Evolutionary conservation across 352 stramenopile species (phyloP), one percentile per base, ranked within the genome.

Genomic region (Phytophthora citrophthora): DNA sequence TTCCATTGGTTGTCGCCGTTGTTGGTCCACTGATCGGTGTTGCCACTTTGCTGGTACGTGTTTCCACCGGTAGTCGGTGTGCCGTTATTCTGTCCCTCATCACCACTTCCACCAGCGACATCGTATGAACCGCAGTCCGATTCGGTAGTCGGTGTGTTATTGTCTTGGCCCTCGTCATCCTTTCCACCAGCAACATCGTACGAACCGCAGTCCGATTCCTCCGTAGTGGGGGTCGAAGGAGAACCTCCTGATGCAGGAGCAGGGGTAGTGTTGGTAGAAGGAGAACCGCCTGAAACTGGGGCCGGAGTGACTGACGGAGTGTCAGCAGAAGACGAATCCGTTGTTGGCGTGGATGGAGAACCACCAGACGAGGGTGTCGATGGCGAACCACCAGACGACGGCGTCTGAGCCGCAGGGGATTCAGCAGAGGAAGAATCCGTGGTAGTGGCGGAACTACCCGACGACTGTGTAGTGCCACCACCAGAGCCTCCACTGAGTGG

Each of bases 191-290:
- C 51, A 1, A 60, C 40, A 31, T 60, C 52, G 4, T 47, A 58
- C 29, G 56, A 64, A 3, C 57, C 57, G 8, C 57, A 65, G 15
- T 59, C 57, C 16, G 57, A 48, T 7, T 59, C 56, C 10, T 52
- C 39, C 4, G 47, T 43, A 16, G 40, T 54, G 13, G 13, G 4
- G 1, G 41, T 59, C 2, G 51, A 58, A 10, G 56, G 56, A 10
- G 54, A 45, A 9, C 5, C n/a, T 20, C 36, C 36, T 10, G 54
- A 54, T 1, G 44, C 29, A 26, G 54, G 44, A 40, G 54, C 45
- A 5, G 52, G 48, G 5, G 46, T 39, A 24, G 56, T 57, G 0
- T 27, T 12, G 7, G 56, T 57, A 13, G 56, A 64, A 20, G 56
- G 34, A 31, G 56, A 57, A 0, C 39, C 39, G 2, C 46, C 48